These are phyloP conservation scores for Ophiobolus disseminans DNA, from an alignment of 2,329 filamentous ascomycete genomes.

Conservation along the genomic window DNA sequence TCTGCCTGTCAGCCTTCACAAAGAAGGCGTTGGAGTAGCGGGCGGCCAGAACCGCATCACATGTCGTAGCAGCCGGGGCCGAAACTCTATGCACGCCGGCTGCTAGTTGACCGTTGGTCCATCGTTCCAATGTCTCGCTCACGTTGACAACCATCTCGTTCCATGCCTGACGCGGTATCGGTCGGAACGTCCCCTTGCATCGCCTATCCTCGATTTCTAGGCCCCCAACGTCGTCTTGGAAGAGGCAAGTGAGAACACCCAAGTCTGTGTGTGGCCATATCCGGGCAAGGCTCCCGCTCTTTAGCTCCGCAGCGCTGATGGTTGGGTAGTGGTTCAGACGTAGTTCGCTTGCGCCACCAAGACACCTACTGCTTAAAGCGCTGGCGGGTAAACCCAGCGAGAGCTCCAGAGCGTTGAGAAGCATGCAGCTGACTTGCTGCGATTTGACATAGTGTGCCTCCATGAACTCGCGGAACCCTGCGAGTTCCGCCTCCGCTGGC, in stretches of 20 bases:
- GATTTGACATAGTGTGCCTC: conserved; percentile 13
- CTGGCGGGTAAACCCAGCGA: conserved; percentile 11
- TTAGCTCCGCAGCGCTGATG: conserved; percentile 9
- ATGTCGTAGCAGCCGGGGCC: neutral
- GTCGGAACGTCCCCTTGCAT: neutral
- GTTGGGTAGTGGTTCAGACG: conserved; percentile 29
- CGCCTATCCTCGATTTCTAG: conserved; percentile 76
- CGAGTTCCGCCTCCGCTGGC: conserved; percentile 7
- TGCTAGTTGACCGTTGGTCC: conserved; percentile 3
- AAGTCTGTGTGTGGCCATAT: conserved; percentile 31
- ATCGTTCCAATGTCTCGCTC: neutral
- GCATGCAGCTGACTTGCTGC: conserved; percentile 7
- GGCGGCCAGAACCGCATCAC: neutral
- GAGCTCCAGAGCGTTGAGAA: conserved; percentile 17
- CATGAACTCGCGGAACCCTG: conserved; percentile 22
- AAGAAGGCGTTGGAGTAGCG: neutral
- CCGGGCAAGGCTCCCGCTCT: conserved; percentile 10
- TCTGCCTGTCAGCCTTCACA: neutral
- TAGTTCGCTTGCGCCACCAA: conserved; percentile 15
- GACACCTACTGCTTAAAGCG: conserved; percentile 8
- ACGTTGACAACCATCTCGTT: conserved; percentile 1
- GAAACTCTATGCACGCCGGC: conserved; percentile 3
- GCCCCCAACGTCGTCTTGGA: conserved; percentile 57
- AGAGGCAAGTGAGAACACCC: conserved; percentile 41
- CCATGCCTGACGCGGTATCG: neutral